Evolutionary conservation across 2,329 filamentous ascomycete species (phyloP).

Genomic region (Exserohilum rostratum): DNA sequence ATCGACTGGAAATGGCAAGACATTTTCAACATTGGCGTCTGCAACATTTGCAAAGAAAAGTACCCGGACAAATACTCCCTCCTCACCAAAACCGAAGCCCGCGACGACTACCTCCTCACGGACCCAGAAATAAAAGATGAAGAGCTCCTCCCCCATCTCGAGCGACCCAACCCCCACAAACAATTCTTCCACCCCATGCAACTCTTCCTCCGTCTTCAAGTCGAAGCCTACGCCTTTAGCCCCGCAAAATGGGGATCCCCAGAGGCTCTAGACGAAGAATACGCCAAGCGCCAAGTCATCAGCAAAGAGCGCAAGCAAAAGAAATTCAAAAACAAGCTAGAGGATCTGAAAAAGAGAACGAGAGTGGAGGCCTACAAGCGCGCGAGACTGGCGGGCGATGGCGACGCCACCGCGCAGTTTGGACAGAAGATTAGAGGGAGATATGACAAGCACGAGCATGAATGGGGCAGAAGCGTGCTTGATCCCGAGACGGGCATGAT

Average conservation of each 20-base stretch:
- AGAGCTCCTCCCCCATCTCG: conserved; percentile 84
- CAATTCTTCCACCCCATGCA: conserved; percentile 99
- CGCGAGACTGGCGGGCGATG: conserved; percentile 50
- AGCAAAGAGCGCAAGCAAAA: conserved; percentile 87
- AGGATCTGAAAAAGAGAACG: conserved; percentile 91
- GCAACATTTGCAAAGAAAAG: conserved; percentile 85
- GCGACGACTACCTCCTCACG: conserved; percentile 92
- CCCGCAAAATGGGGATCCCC: conserved; percentile 86
- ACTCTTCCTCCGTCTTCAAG: conserved; percentile 90
- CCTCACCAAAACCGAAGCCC: conserved; percentile 94
- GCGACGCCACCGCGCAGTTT: conserved; percentile 60
- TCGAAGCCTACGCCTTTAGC: conserved; percentile 89
- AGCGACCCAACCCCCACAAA: conserved; percentile 92
- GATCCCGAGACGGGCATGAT: conserved; percentile 72
- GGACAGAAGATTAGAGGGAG: conserved; percentile 73
- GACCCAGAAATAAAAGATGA: conserved; percentile 92
- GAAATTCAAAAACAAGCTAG: conserved; percentile 88
- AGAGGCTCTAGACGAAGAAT: conserved; percentile 86
- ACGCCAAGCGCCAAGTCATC: conserved; percentile 75
- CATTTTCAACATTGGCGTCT: conserved; percentile 76
- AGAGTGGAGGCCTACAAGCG: conserved; percentile 86
- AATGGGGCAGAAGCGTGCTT: conserved; percentile 71
- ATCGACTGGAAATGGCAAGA: conserved; percentile 97
- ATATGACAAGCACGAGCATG: conserved; percentile 80
- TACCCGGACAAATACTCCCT: conserved; percentile 91